A percentile compares a stretch with the other conserved stretches of the same genome.
Evolutionary conservation across 169 alveolate genomes (phyloP).

Genomic region (Babesia ovata): DNA sequence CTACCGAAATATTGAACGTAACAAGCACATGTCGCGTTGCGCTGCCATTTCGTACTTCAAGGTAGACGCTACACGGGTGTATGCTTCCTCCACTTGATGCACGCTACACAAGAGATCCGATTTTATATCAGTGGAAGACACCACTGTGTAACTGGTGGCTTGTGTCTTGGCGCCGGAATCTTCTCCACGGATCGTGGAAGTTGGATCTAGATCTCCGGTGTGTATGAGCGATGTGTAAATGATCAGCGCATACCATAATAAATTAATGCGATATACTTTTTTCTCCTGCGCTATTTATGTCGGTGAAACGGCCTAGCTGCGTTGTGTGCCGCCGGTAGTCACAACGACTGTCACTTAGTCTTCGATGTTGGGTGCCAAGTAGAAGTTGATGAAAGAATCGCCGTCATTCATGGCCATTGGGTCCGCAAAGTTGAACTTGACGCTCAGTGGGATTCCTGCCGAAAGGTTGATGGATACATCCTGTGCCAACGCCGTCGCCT

Average conservation of each 20-base stretch:
- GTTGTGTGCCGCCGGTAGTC: background rate
- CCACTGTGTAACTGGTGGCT: too few species aligned
- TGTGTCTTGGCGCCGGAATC: too few species aligned
- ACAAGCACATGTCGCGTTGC: too few species aligned
- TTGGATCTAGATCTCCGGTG: too few species aligned
- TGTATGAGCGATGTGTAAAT: background rate
- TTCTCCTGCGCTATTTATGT: background rate
- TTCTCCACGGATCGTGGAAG: too few species aligned
- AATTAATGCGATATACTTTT: background rate
- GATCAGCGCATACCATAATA: background rate
- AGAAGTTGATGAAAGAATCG: constrained; percentile 68
- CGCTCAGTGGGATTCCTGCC: constrained; percentile 81
- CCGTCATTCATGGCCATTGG: constrained; percentile 48
- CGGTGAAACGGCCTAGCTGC: background rate
- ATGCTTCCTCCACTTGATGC: too few species aligned
- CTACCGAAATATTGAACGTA: too few species aligned
- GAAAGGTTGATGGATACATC: constrained; percentile 84
- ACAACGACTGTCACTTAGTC: constrained; percentile 41
- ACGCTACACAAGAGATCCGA: too few species aligned
- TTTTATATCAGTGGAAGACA: too few species aligned
- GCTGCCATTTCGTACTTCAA: too few species aligned
- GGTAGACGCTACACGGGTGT: too few species aligned
- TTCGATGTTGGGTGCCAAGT: constrained; percentile 80
- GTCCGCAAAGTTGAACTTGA: constrained; percentile 72
- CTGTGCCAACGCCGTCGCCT: constrained; percentile 83